These are phyloP conservation scores for button mushroom (Agaricus bisporus) DNA, from an alignment of 768 basidiomycete species.

Conservation along the genomic window DNA sequence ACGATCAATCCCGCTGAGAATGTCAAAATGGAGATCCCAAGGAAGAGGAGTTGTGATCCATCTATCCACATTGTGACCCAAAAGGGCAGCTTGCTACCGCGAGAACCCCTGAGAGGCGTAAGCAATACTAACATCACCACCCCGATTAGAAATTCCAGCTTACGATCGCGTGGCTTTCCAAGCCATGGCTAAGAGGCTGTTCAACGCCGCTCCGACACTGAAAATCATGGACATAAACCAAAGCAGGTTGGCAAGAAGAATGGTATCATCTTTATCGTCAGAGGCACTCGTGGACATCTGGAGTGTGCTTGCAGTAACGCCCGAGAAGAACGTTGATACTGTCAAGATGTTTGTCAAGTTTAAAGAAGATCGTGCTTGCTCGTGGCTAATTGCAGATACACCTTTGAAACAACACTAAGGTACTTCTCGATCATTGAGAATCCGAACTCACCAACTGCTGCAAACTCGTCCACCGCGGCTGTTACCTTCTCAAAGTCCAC, in stretches of 20 bases:
- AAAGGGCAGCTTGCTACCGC: slow-evolving; percentile 1
- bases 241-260: slow-evolving; percentile 15
- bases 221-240: slow-evolving; percentile 20
- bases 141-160: background rate
- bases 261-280: background rate
- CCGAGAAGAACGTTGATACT: slow-evolving; percentile 23
- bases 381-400: slow-evolving; percentile 1
- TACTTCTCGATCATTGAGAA: background rate
- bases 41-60: slow-evolving; percentile 2
- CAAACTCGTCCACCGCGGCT: background rate
- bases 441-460: background rate
- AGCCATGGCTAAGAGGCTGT: slow-evolving; percentile 17
- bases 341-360: slow-evolving; percentile 13
- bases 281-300: slow-evolving; percentile 11
- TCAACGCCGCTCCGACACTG: slow-evolving; percentile 20
- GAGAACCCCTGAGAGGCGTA: background rate
- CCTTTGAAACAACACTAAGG: background rate
- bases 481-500: background rate
- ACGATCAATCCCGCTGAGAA: slow-evolving; percentile 4
- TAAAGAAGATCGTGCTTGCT: slow-evolving; percentile 1
- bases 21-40: slow-evolving; percentile 3
- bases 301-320: slow-evolving; percentile 21
- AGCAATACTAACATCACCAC: background rate
- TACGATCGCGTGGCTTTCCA: slow-evolving; percentile 21
- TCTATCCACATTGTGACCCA: slow-evolving; percentile 7